A percentile compares a stretch with the other conserved stretches of the same genome.
Evolutionary conservation across 73 alveolate genomes (phyloP).

Genomic region (Effrenium voratum): DNA sequence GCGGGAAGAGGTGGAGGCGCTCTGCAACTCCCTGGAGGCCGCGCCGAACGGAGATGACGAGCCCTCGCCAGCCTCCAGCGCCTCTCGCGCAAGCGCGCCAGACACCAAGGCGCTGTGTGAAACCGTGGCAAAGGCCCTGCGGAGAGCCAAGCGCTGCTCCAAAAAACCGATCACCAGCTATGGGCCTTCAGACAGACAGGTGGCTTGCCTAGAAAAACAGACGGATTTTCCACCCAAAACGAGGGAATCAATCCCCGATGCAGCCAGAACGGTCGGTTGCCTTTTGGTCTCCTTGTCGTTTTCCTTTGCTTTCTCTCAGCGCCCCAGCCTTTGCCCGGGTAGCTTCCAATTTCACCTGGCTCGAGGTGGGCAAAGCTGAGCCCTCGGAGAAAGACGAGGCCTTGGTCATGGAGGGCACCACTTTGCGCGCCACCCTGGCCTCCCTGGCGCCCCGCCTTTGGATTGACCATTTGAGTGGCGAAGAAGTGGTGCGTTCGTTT

Average conservation of each 20-base stretch:
- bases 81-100: neutral
- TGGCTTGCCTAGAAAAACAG: no score
- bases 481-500: no score
- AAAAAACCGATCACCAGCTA: slow-evolving; percentile 28
- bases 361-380: neutral
- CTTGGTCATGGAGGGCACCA: neutral
- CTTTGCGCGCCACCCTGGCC: slow-evolving; percentile 28
- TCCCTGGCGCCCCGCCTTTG: neutral
- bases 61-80: neutral
- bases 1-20: slow-evolving; percentile 49
- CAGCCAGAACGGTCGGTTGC: no score
- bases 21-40: slow-evolving; percentile 55
- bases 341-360: no score
- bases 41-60: slow-evolving; percentile 32
- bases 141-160: slow-evolving; percentile 63
- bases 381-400: slow-evolving; percentile 53
- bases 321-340: no score
- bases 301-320: no score
- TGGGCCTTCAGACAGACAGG: slow-evolving; percentile 56
- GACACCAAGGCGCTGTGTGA: slow-evolving; percentile 46
- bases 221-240: no score
- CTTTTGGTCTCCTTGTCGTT: no score
- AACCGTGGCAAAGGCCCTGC: slow-evolving; percentile 74
- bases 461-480: no score
- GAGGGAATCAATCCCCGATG: no score